These are phyloP conservation scores for Geotrichum fermentans DNA, from an alignment of 1,139 yeast species.

Conservation along the genomic window DNA sequence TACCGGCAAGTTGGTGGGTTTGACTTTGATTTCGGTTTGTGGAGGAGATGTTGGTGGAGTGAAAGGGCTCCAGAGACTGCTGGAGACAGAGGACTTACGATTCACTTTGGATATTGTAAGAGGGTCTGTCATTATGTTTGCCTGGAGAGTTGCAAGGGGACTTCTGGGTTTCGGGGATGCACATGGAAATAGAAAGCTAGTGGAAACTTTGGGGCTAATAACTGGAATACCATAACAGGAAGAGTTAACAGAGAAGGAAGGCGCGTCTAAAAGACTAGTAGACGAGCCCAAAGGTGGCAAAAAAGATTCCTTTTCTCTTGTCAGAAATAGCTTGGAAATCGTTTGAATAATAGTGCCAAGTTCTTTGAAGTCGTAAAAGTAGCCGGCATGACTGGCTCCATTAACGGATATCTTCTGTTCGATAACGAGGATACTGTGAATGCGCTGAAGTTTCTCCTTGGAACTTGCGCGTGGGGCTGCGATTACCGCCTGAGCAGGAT, in stretches of 20 bases:
- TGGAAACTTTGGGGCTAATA: not conserved
- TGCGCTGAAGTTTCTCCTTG: not conserved
- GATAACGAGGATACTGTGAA: not conserved
- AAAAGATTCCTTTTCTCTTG: not conserved
- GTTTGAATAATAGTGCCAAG: not conserved
- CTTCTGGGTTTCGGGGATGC: not conserved
- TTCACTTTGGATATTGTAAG: too few relatives aligned
- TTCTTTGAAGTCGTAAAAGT: not conserved
- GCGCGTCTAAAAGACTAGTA: not conserved
- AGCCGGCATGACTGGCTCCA: too few relatives aligned
- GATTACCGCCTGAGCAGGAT: not conserved
- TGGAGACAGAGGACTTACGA: too few relatives aligned
- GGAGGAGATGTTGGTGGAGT: not conserved
- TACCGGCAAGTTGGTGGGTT: too few relatives aligned
- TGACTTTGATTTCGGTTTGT: not conserved
- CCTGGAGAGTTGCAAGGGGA: too few relatives aligned
- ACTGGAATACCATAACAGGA: not conserved
- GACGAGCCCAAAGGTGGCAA: not conserved
- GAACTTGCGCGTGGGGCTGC: not conserved
- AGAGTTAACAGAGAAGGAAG: not conserved
- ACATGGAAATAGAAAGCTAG: not conserved
- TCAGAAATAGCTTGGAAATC: not conserved
- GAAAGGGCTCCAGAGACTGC: not conserved
- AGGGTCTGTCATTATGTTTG: too few relatives aligned
- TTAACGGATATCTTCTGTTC: not conserved